Conservation (phyloP, 805 yeast genomes). For the Saccharomycopsis sp. region DNA sequence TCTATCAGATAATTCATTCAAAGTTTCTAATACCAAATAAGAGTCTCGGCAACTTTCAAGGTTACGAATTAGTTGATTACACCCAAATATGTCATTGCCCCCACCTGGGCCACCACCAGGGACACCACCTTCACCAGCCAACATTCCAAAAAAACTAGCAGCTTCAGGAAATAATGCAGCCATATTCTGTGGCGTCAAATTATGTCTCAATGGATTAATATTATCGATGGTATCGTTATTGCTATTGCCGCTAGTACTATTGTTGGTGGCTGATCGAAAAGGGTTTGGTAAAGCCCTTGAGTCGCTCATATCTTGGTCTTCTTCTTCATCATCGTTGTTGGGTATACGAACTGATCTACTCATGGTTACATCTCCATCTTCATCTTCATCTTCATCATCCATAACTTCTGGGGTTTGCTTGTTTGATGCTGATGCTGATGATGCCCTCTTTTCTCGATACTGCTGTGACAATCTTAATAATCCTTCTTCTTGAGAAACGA, state of each 20-base stretch:
- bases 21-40: slow-evolving; percentile 52
- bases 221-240: slow-evolving; percentile 27
- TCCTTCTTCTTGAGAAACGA: slow-evolving; percentile 4
- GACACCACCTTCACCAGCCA: slow-evolving; percentile 21
- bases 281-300: slow-evolving; percentile 18
- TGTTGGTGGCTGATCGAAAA: too few species aligned
- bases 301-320: slow-evolving; percentile 20
- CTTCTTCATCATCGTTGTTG: slow-evolving; percentile 25
- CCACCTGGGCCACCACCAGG: slow-evolving; percentile 17
- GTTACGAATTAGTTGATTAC: slow-evolving; percentile 22
- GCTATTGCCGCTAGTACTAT: slow-evolving; percentile 21
- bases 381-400: slow-evolving; percentile 24
- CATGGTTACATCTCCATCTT: slow-evolving; percentile 26
- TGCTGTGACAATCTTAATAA: slow-evolving; percentile 37
- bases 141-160: slow-evolving; percentile 28
- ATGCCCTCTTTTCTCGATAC: slow-evolving; percentile 25
- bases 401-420: slow-evolving; percentile 10
- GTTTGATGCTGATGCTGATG: background rate
- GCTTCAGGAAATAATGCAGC: slow-evolving; percentile 35
- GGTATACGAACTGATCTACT: slow-evolving; percentile 10
- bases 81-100: slow-evolving; percentile 4
- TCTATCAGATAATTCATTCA: slow-evolving; percentile 57
- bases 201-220: slow-evolving; percentile 22
- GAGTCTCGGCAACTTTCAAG: slow-evolving; percentile 43
- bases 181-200: slow-evolving; percentile 22